Evolutionary conservation across 257 asterid species (phyloP).

Genomic region (Ilex asprella): DNA sequence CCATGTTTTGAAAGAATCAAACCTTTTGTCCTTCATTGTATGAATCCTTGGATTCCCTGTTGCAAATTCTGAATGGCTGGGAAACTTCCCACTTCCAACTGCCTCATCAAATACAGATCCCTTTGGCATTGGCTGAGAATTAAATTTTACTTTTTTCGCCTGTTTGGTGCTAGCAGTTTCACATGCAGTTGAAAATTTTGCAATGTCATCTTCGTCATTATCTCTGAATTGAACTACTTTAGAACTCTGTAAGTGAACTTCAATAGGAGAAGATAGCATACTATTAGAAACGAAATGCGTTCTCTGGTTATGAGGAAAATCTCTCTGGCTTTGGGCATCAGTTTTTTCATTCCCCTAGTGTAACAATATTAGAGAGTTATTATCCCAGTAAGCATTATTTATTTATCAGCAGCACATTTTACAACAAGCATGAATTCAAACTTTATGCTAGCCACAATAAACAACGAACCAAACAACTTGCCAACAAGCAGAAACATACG

Average conservation of each 20-base stretch:
- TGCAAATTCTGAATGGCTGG: conserved; percentile 15
- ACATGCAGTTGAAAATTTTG: conserved; percentile 8
- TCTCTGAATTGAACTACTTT: conserved; percentile 30
- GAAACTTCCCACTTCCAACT: conserved; percentile 13
- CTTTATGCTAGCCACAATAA: too few species aligned
- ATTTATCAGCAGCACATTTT: too few species aligned
- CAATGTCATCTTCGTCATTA: conserved; percentile 14
- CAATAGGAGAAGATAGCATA: conserved; percentile 61
- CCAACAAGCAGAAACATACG: too few species aligned
- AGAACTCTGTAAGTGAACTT: conserved; percentile 17
- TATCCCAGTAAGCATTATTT: too few species aligned
- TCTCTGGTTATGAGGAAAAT: conserved; percentile 9
- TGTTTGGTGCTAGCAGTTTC: conserved; percentile 1
- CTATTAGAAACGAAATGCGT: conserved; percentile 48
- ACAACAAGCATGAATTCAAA: too few species aligned
- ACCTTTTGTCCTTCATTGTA: conserved; percentile 41
- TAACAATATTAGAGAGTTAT: not conserved
- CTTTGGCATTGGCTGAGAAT: conserved; percentile 61
- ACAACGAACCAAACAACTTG: too few species aligned
- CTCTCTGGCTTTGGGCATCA: conserved; percentile 9
- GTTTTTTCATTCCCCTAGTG: conserved; percentile 36
- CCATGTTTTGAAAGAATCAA: conserved; percentile 78
- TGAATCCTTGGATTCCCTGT: conserved; percentile 29
- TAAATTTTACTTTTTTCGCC: conserved; percentile 19
- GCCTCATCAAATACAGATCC: conserved; percentile 22